Evolutionary conservation across 768 basidiomycete species (phyloP), one percentile per base, ranked within the genome.

Genomic region (Auricularia sp.): DNA sequence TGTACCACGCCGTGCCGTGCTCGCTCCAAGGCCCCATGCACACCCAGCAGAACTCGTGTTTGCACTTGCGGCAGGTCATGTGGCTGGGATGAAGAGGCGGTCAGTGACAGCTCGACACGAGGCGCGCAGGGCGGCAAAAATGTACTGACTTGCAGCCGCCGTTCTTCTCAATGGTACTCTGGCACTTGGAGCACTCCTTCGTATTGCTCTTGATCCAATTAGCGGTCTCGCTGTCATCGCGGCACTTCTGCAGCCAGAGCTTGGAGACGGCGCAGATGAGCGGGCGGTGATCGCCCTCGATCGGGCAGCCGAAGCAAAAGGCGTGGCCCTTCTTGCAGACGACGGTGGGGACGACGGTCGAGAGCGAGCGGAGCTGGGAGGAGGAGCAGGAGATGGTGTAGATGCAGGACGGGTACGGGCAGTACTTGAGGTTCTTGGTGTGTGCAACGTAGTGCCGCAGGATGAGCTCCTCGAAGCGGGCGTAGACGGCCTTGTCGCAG

Each of bases 161-260:
- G 68, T 98, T 98, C 88, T 99, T 99, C 84, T 99, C 97, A 65
- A 99, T 99, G 62, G 97, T 98, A 70, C 93, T 93, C 74, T 93
- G 88, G 74, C 97, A 99, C 73, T 93, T 88, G 21, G 85, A 81
- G 74, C 97, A 99, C 75, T 99, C 97, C 80, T 99, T 98, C 51
- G 97, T 99, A 74, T 99, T 98, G 67, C 94, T 97, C 84, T 92
- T 93, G 80, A 99, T 93, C 97, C 97, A 99, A 74, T 99, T 98
- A 33, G 94, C 93, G 18, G 97, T 99, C 78, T 99, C 97, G 67
- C 89, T 91, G 73, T 99, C 97, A 74, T 99, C 97, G 61, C 86
- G 84, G 75, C 97, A 98, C 76, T 99, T 98, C 83, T 89, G 91
- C 71, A 95, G 76, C 97, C 97, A 99, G 80, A 93, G 83, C 79